Percentiles rank a stretch among this genome's conserved stretches.
These are phyloP conservation scores for Tuber umbilicatum DNA, from an alignment of 495 filamentous ascomycete genomes.

Conservation along the genomic window DNA sequence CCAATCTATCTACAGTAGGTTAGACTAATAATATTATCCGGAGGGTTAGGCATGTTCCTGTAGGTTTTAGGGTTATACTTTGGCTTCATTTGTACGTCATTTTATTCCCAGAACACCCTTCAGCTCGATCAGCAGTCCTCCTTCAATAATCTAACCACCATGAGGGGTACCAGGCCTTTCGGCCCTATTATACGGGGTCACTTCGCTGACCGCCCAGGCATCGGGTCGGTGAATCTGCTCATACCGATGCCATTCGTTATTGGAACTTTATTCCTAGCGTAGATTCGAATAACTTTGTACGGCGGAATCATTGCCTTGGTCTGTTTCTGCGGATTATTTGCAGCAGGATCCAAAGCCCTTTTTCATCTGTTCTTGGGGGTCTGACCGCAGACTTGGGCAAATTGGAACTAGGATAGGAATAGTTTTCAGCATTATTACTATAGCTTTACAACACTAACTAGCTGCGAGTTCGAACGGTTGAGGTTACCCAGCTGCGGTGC, in stretches of 20 bases:
- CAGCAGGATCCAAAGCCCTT: constrained; percentile 64
- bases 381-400: constrained; percentile 59
- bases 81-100: constrained; percentile 64
- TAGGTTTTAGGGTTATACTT: constrained; percentile 66
- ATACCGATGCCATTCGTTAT: constrained; percentile 51
- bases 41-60: constrained; percentile 45
- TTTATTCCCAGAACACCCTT: constrained; percentile 55
- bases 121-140: constrained; percentile 51
- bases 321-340: constrained; percentile 56
- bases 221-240: constrained; percentile 60
- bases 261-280: constrained; percentile 54
- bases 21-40: too few relatives aligned
- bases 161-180: constrained; percentile 63
- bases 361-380: constrained; percentile 55
- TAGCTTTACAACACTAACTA: constrained; percentile 59
- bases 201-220: constrained; percentile 54
- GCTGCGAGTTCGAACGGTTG: constrained; percentile 31
- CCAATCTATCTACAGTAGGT: background rate
- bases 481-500: background rate
- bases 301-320: constrained; percentile 56
- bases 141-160: constrained; percentile 62
- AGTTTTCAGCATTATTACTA: constrained; percentile 62
- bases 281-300: constrained; percentile 54
- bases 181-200: constrained; percentile 61
- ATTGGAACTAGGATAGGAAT: constrained; percentile 70